These are phyloP conservation scores for Cyberlindnera veronae DNA, from an alignment of 805 yeast genomes.

Conservation along the genomic window DNA sequence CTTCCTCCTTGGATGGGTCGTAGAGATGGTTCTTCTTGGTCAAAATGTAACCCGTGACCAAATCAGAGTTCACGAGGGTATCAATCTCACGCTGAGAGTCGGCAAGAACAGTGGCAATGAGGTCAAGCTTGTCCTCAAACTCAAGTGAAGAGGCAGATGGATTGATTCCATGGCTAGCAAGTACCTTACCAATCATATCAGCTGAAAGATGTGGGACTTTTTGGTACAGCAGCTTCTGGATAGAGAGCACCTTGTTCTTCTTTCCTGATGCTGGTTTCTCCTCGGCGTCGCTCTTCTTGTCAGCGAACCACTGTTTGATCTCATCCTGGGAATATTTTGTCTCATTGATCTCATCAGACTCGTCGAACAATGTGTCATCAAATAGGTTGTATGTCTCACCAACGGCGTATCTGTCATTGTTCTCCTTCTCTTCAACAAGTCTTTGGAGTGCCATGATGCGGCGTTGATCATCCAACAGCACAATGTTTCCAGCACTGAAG, in stretches of 20 bases:
- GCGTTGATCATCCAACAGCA: slow-evolving; percentile 65
- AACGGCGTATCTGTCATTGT: slow-evolving; percentile 62
- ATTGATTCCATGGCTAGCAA: slow-evolving; percentile 44
- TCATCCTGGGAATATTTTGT: slow-evolving; percentile 9
- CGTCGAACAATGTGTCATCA: slow-evolving; percentile 45
- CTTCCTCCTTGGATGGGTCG: slow-evolving; percentile 37
- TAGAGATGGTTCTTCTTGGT: slow-evolving; percentile 55
- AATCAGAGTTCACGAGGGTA: slow-evolving; percentile 32
- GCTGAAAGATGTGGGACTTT: slow-evolving; percentile 74
- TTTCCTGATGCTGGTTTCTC: slow-evolving; percentile 24
- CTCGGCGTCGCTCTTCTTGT: slow-evolving; percentile 4
- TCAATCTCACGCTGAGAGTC: slow-evolving; percentile 44
- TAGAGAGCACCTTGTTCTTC: slow-evolving; percentile 48
- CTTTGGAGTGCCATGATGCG: slow-evolving; percentile 75
- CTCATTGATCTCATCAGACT: slow-evolving; percentile 12
- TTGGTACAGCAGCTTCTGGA: slow-evolving; percentile 67
- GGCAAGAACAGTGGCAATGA: slow-evolving; percentile 42
- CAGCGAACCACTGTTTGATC: slow-evolving; percentile 29
- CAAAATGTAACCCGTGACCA: slow-evolving; percentile 58
- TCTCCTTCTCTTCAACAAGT: slow-evolving; percentile 69
- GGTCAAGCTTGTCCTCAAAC: slow-evolving; percentile 24
- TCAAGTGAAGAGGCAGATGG: slow-evolving; percentile 39
- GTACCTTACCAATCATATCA: slow-evolving; percentile 63
- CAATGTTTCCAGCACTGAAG: slow-evolving; percentile 91
- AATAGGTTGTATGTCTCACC: slow-evolving; percentile 69